Evolutionary conservation across 1,284 basidiomycete genomes (phyloP).

Genomic region (Pseudozyma sp.): DNA sequence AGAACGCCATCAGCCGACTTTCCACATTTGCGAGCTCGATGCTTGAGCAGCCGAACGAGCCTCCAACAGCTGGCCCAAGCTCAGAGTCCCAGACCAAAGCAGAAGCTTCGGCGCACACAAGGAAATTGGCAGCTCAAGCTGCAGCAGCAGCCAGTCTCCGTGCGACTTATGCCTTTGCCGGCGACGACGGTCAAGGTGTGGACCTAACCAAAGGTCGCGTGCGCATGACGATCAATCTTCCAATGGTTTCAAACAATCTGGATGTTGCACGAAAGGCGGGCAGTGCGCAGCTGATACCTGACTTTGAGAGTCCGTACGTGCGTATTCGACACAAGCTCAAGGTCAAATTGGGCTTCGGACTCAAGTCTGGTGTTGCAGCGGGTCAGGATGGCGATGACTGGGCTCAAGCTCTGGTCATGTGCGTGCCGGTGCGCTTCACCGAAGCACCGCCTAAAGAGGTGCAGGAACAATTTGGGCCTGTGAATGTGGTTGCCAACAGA

Average conservation of each 20-base stretch:
- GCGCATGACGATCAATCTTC: slow-evolving; percentile 67
- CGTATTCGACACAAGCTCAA: slow-evolving; percentile 68
- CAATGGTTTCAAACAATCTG: slow-evolving; percentile 52
- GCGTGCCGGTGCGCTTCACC: slow-evolving; percentile 67
- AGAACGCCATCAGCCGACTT: slow-evolving; percentile 58
- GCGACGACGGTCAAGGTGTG: slow-evolving; percentile 64
- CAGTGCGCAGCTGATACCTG: slow-evolving; percentile 60
- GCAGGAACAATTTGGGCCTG: slow-evolving; percentile 62
- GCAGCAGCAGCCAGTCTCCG: slow-evolving; percentile 34
- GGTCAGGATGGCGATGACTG: slow-evolving; percentile 49
- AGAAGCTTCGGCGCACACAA: not conserved
- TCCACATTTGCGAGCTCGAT: slow-evolving; percentile 63
- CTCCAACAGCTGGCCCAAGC: not conserved
- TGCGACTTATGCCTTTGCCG: slow-evolving; percentile 64
- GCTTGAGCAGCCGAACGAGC: slow-evolving; percentile 46
- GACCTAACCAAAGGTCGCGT: slow-evolving; percentile 61
- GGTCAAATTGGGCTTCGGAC: slow-evolving; percentile 67
- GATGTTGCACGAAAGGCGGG: slow-evolving; percentile 35
- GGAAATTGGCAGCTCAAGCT: not conserved
- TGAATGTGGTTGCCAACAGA: slow-evolving; percentile 8
- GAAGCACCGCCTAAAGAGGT: slow-evolving; percentile 65
- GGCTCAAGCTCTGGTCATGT: slow-evolving; percentile 66
- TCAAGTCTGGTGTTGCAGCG: slow-evolving; percentile 39
- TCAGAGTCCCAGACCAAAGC: slow-evolving; percentile 3
- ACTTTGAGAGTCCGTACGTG: slow-evolving; percentile 67